Base-by-base conservation (phyloP, 2,329 filamentous ascomycete genomes). In the Apiospora saccharicola region DNA sequence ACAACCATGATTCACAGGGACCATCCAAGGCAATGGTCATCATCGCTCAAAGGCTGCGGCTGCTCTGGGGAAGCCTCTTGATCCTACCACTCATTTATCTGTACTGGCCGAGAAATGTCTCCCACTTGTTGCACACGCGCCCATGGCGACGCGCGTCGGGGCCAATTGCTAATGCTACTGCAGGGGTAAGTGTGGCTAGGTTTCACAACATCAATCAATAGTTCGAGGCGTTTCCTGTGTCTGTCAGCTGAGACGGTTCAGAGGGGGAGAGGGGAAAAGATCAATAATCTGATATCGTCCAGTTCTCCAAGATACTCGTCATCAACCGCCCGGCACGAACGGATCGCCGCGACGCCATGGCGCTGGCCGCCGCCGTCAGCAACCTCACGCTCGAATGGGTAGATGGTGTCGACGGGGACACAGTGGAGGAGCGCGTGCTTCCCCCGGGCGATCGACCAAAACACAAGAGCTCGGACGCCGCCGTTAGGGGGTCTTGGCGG, bases 311-410 rank as follows among this genome's bases (percentile, higher is more conserved):
- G 67, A 72, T 81, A 7, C 78, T 86, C 71, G 83, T 85, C 34
- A 80, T 89, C 67, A 83, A 83, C 8, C 78, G 88, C 16, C 83
- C 85, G 4, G 81, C 84, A 53, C 81, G 87, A 46, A 84, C 82
- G 3, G 86, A 88, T 76, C 86, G 86, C 74, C 82, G 84, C 68
- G 87, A 89, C 81, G 83, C 83, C 5, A 78, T 89, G 26, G 78
- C 82, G 1, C 77, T 89, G 12, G 79, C 82, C 0, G 71, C 86
- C 41, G 82, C 82, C 0, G 83, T 81, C 0, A 82, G 88, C 74
- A 78, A 82, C 1, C 75, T 86, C 0, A 82, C 86, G 7, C 24
- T 47, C 24, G 67, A 68, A 13, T 68, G 44, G 41, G 67, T 47
- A 2, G 67, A 68, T 30, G 67, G 67, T 14, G 44, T 68, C 14